Conservation (phyloP, 2,329 filamentous ascomycete genomes). For the Ambrosiella beaveri region DNA sequence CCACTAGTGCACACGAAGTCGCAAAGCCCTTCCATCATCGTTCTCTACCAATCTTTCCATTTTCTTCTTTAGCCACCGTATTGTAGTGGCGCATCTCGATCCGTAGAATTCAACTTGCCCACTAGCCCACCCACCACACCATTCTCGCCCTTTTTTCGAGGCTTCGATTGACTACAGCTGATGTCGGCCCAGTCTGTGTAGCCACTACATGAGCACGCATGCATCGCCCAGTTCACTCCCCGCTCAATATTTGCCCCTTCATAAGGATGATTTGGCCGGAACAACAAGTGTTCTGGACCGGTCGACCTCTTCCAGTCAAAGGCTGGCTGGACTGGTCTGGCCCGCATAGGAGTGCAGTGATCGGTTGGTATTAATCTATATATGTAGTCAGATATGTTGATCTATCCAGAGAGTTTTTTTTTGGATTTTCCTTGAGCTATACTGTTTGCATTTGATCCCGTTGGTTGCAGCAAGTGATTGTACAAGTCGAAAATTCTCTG, state of each 20-base stretch:
- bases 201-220: neutral
- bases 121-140: too few relatives aligned
- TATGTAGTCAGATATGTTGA: neutral
- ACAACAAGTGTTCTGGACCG: neutral
- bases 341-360: neutral
- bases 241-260: neutral
- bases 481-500: too few relatives aligned
- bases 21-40: too few relatives aligned
- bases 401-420: neutral
- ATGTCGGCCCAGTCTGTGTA: neutral
- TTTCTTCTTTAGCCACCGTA: too few relatives aligned
- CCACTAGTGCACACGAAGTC: too few relatives aligned
- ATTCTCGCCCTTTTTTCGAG: neutral
- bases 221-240: neutral
- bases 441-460: too few relatives aligned
- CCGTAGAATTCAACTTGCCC: too few relatives aligned
- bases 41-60: too few relatives aligned
- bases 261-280: neutral
- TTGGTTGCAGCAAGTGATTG: too few relatives aligned
- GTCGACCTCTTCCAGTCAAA: neutral
- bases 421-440: too few relatives aligned
- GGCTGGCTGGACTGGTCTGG: neutral
- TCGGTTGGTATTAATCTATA: neutral
- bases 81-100: too few relatives aligned
- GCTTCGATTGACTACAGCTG: neutral